phyloP scores from a whole-genome alignment of 345 rosid species.

The Excoecaria cochinchinensis region DNA sequence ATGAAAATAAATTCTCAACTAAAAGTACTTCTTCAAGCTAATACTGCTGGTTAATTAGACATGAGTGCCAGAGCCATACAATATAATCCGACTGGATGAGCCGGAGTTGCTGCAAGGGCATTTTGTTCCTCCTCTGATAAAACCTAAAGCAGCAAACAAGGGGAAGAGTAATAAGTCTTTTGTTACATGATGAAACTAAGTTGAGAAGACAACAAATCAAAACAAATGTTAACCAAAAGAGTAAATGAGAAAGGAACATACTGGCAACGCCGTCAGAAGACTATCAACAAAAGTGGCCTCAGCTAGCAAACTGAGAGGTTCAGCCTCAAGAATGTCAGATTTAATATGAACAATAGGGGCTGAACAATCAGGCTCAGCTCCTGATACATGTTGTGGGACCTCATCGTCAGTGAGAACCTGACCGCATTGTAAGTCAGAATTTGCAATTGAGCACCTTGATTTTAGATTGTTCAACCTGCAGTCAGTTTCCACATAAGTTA shows the following conservation, averaged over 20 bases:
- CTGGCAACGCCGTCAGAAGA: slow-evolving; percentile 72
- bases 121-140: slow-evolving; percentile 85
- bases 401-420: slow-evolving; percentile 50
- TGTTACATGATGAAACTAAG: neutral
- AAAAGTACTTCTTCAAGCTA: neutral
- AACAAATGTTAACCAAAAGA: neutral
- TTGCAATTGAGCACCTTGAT: slow-evolving; percentile 58
- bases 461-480: slow-evolving; percentile 50
- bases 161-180: neutral
- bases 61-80: slow-evolving; percentile 40
- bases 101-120: slow-evolving; percentile 88
- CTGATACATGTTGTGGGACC: slow-evolving; percentile 40
- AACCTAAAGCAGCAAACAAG: slow-evolving; percentile 46
- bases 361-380: slow-evolving; percentile 38
- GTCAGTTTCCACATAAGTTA: neutral
- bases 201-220: neutral
- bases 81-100: slow-evolving; percentile 81
- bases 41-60: neutral
- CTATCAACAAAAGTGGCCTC: slow-evolving; percentile 62
- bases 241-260: slow-evolving; percentile 30
- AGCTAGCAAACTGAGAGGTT: slow-evolving; percentile 60
- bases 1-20: neutral
- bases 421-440: slow-evolving; percentile 51
- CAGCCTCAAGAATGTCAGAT: slow-evolving; percentile 52
- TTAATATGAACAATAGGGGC: slow-evolving; percentile 68